Percentiles rank a stretch among this genome's conserved stretches.
These are phyloP conservation scores for Suillus ampliporus DNA, from an alignment of 768 basidiomycete species.

Conservation along the genomic window DNA sequence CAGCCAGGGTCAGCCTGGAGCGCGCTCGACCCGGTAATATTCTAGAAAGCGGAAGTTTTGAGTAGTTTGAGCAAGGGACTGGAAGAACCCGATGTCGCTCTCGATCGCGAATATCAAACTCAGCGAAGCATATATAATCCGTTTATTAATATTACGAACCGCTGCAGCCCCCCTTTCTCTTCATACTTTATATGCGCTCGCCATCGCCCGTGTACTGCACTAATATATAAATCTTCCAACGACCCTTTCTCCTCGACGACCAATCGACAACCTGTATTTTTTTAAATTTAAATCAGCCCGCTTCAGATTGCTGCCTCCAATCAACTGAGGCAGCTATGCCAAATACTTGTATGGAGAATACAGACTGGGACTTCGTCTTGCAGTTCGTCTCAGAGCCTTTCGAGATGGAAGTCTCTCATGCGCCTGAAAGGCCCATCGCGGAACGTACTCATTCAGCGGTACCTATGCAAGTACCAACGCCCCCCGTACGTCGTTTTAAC, in stretches of 20 bases:
- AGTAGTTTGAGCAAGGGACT: background rate
- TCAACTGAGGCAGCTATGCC: background rate
- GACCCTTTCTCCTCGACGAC: background rate
- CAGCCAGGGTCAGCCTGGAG: background rate
- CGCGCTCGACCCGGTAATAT: background rate
- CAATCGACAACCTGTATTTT: background rate
- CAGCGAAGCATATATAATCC: background rate
- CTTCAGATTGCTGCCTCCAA: background rate
- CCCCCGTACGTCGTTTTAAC: constrained; percentile 53
- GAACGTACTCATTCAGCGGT: constrained; percentile 27
- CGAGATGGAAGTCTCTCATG: constrained; percentile 35
- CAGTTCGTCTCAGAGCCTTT: constrained; percentile 60
- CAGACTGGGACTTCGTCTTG: constrained; percentile 67
- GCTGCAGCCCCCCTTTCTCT: background rate
- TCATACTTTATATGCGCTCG: constrained; percentile 1
- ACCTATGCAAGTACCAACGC: constrained; percentile 61
- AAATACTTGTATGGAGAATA: constrained; percentile 43
- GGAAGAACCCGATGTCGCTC: background rate
- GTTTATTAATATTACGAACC: background rate
- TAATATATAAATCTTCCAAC: background rate
- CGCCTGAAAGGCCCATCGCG: constrained; percentile 43
- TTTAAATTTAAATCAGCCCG: background rate
- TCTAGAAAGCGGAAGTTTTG: background rate
- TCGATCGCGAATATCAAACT: constrained; percentile 2
- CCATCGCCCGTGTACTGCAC: constrained; percentile 2